Base-by-base conservation (phyloP, 345 rosid genomes). In the Citrus sp. region DNA sequence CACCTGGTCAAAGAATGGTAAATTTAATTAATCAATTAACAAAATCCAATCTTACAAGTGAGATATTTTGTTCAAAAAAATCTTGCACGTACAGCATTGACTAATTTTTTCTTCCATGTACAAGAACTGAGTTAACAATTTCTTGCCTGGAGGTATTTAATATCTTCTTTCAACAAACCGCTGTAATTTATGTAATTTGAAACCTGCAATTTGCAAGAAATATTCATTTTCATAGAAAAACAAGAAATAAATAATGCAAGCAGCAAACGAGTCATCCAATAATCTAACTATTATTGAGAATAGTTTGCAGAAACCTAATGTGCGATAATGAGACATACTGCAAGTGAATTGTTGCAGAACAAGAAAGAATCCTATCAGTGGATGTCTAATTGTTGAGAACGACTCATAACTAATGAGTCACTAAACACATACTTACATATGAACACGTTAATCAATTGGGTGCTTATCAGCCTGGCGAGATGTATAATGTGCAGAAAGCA, bases 381-480 rank as follows among this genome's bases (percentile, higher is more conserved):
- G 25, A 35, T 9, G 46, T 34, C 42, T 34, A 35, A 67, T 34
- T 21, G 38, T 19, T 35, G 27, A 19, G 51, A 10, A 35, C 7
- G 10, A 54, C 22, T 54, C 58, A 18, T 18, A 54, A 54, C 5
- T 4, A 14, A 19, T 5, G 8, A 18, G 5, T 16, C 7, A 37
- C 25, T 70, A 6, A 51, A 59, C 6, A 63, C 14, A 75, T 75
- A 80, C 89, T 86, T 87, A 78, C 84, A 58, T 21, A 63, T 19
- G 69, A 64, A 74, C 70, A 67, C 65, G 76, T 84, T 79, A 93
- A 82, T 93, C 97, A 51, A 93, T 93, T 25, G 98, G 92, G 83
- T 96, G 98, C 81, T 96, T 96, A 80, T 94, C 95, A n/a, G 89
- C 84, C 90, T 96, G 98, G 34, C 98, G 97, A 72, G 99, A 96